Evolutionary conservation across 192 early-diverging fungal species (phyloP).

Genomic region (Phycomyces blakesleeanus): DNA sequence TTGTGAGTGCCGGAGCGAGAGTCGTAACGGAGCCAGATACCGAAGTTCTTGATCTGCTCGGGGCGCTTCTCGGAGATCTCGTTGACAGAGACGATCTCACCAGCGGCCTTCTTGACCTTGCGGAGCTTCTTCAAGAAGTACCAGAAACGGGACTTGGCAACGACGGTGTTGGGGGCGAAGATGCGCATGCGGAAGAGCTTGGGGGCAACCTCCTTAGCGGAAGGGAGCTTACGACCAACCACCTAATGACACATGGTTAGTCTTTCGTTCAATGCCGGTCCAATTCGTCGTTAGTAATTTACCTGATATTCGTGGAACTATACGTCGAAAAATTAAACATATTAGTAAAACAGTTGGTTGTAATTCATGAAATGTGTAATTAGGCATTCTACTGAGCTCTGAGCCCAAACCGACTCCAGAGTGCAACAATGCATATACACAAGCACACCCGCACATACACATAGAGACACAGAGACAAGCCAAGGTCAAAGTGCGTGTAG

Average conservation of each 20-base stretch:
- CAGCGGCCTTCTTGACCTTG: conserved; percentile 99
- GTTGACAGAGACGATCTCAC: conserved; percentile 98
- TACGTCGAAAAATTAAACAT: not conserved
- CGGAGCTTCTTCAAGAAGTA: conserved; percentile 98
- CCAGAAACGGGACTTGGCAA: conserved; percentile 99
- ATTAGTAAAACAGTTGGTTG: not conserved
- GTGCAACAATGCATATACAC: no score
- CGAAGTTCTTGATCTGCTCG: conserved; percentile 92
- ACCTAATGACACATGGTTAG: conserved; percentile 47
- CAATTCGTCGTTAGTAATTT: not conserved
- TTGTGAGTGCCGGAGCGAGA: conserved; percentile 99
- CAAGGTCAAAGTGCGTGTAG: no score
- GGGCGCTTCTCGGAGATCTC: conserved; percentile 95
- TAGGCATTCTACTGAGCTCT: no score
- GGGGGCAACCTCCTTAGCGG: conserved; percentile 86
- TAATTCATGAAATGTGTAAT: no score
- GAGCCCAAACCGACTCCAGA: no score
- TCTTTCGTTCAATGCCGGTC: not conserved
- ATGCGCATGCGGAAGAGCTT: conserved; percentile 98
- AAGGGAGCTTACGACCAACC: conserved; percentile 92
- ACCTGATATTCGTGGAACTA: conserved; percentile 40
- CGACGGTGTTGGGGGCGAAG: conserved; percentile 97
- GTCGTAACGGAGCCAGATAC: conserved; percentile 99
- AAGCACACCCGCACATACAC: no score
- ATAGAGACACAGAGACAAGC: no score